Evolutionary conservation across 1,284 basidiomycete species (phyloP).

Genomic region (Ustilago bromivora): DNA sequence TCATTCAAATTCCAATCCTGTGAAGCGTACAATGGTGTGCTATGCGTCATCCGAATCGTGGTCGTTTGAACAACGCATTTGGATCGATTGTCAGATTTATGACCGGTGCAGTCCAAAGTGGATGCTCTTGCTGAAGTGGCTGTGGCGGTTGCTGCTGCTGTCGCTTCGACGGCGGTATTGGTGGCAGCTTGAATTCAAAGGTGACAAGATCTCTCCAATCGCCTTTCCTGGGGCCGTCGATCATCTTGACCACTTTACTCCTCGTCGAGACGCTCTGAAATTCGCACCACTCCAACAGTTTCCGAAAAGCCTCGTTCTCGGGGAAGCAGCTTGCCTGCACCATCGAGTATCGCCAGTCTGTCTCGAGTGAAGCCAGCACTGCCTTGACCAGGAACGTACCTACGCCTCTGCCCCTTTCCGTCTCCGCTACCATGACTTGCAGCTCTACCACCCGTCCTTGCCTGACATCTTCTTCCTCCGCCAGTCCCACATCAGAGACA

Average conservation of each 20-base stretch:
- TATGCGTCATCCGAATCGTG: conserved; percentile 10
- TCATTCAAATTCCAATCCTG: not conserved
- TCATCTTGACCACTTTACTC: conserved; percentile 27
- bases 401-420: conserved; percentile 28
- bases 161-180: conserved; percentile 6
- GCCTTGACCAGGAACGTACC: conserved; percentile 28
- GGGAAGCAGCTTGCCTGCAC: conserved; percentile 42
- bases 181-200: conserved; percentile 20
- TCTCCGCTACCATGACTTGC: conserved; percentile 39
- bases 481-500: not conserved
- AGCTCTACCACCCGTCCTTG: conserved; percentile 27
- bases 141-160: conserved; percentile 6
- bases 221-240: conserved; percentile 33
- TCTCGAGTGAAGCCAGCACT: conserved; percentile 18
- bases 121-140: conserved; percentile 1
- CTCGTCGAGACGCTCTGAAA: conserved; percentile 11
- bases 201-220: conserved; percentile 36
- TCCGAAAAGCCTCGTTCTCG: conserved; percentile 23
- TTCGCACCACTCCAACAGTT: conserved; percentile 18
- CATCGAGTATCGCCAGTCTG: conserved; percentile 21
- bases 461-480: conserved; percentile 5
- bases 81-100: conserved; percentile 37
- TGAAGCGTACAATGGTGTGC: not conserved
- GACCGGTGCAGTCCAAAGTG: not conserved
- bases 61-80: conserved; percentile 31